phyloP scores from a whole-genome alignment of 1,139 yeast genomes.

The Pichia sp. region DNA sequence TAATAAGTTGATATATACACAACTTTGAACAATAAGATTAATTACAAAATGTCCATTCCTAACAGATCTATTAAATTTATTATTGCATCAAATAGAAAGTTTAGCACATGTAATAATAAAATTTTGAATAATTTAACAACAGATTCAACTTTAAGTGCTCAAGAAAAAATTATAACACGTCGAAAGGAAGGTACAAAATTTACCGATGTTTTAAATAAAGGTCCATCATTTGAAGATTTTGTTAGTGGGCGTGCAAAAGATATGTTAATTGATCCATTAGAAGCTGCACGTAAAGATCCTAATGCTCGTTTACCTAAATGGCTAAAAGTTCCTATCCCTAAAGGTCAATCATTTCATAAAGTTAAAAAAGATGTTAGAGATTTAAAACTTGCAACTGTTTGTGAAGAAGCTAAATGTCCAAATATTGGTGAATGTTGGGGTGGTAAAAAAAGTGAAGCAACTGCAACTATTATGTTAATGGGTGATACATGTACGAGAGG shows the following conservation, averaged over 20 bases:
- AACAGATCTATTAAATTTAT: not conserved
- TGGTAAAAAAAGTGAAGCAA: conserved; percentile 91
- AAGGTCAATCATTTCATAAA: conserved; percentile 75
- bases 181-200: conserved; percentile 56
- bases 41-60: not conserved
- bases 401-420: conserved; percentile 98
- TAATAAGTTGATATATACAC: no score
- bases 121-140: not conserved
- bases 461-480: conserved; percentile 96
- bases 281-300: conserved; percentile 53
- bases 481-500: conserved; percentile 99
- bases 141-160: not conserved
- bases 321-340: conserved; percentile 94
- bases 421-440: conserved; percentile 99
- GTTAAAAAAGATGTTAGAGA: conserved; percentile 85
- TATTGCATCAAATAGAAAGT: not conserved
- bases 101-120: not conserved
- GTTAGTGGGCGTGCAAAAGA: conserved; percentile 72
- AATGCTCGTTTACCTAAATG: conserved; percentile 72
- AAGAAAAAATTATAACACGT: conserved; percentile 17
- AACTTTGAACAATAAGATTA: not conserved
- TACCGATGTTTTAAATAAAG: conserved; percentile 67
- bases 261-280: conserved; percentile 58
- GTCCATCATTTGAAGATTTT: conserved; percentile 94
- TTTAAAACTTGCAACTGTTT: conserved; percentile 84